Evolutionary conservation across 495 filamentous ascomycete genomes (phyloP), one percentile per base, ranked within the genome.

Genomic region (Xylaria telfairii): DNA sequence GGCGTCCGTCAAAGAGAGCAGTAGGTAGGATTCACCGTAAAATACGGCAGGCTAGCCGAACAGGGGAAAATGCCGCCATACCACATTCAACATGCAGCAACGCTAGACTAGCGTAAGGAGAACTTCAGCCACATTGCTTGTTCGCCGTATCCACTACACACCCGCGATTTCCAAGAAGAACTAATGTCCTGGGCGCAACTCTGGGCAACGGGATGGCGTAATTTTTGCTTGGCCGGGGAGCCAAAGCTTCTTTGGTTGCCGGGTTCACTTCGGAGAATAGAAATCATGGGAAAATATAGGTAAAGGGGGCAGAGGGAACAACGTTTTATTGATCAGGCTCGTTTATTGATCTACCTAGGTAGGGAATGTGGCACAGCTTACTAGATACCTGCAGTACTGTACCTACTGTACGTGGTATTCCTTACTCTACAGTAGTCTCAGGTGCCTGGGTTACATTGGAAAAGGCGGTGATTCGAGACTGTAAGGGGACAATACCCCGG

Each of bases 121-220:
- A 21, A 37, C 6, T 21, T 44, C 60, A 63, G 60, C 60, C 60
- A 63, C 60, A 63, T n/a, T 63, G 60, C 60, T 63, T 63, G 24
- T 63, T 46, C 19, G 41, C 4, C 34, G 34, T 37, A 37, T 37
- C 44, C 44, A 46, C 44, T 10, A 46, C 12, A 46, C 49, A 24
- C 4, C 49, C 49, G 49, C 13, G 21, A 26, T 60, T 37, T 17
- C 56, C 56, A 39, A 60, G 54, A 59, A 59, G 32, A 37, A 21
- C 28, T 12, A 34, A 46, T 15, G n/a, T 13, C 59, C 37, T 41
- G 17, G 34, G 59, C 59, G 19, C 32, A 41, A 32, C 9, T 62
- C 59, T 59, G 19, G 56, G 56, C 56, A 37, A 37, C 56, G 59
- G 59, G 37, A 42, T 62, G 21, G 59, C 59, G 37, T 42, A 62